These are phyloP conservation scores for Abrus precatorius DNA, from an alignment of 306 rosid genomes.

Conservation along the genomic window DNA sequence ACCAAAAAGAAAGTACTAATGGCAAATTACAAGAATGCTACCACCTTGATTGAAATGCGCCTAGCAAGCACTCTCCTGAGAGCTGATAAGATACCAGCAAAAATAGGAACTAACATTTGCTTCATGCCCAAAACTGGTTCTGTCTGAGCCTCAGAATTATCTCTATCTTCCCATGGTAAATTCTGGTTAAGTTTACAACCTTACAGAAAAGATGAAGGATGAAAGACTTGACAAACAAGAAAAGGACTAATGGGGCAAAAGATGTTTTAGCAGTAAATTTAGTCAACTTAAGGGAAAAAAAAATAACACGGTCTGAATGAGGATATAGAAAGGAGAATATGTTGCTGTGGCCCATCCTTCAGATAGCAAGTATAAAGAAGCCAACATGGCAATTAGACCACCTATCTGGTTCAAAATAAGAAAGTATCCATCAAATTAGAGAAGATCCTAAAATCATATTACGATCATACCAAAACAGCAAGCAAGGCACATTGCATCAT, in stretches of 20 bases:
- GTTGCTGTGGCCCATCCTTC: constrained; percentile 96
- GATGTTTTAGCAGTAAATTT: constrained; percentile 19
- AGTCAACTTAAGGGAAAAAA: constrained; percentile 29
- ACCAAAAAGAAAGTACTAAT: constrained; percentile 38
- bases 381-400: constrained; percentile 94
- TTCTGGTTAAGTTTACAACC: constrained; percentile 74
- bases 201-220: constrained; percentile 21
- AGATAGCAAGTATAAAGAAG: constrained; percentile 85
- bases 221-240: constrained; percentile 32
- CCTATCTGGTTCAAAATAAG: constrained; percentile 76
- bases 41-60: constrained; percentile 94
- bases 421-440: constrained; percentile 45
- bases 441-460: constrained; percentile 41
- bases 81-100: constrained; percentile 90
- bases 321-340: constrained; percentile 96
- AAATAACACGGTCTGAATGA: constrained; percentile 41
- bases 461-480: constrained; percentile 27
- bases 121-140: constrained; percentile 77
- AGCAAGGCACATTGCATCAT: not conserved
- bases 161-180: constrained; percentile 79
- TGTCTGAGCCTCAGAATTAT: constrained; percentile 66
- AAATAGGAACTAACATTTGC: constrained; percentile 79
- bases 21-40: constrained; percentile 44
- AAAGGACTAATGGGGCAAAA: constrained; percentile 28
- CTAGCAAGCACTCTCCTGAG: constrained; percentile 95